phyloP scores from a whole-genome alignment of 139 green algal species.

The Coelastrella sp. region DNA sequence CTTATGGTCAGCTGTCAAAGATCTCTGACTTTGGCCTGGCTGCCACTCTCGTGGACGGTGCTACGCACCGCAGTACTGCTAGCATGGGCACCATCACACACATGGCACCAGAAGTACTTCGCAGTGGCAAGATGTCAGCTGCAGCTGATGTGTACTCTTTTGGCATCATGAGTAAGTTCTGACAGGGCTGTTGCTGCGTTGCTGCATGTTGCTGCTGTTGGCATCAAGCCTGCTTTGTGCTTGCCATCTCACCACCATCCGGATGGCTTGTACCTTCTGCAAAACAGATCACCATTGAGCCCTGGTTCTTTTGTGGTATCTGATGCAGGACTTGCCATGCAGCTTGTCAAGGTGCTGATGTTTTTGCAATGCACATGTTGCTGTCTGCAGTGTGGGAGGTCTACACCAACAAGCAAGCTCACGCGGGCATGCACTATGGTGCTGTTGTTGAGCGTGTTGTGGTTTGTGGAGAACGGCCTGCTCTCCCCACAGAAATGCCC shows the following conservation, averaged over 20 bases:
- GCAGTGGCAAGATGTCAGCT: not conserved
- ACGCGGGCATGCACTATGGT: constrained; percentile 14
- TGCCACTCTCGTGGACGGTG: constrained; percentile 6
- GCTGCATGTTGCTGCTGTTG: no score
- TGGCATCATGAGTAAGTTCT: constrained; percentile 32
- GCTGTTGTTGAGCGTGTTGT: constrained; percentile 32
- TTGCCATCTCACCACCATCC: no score
- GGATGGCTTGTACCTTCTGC: no score
- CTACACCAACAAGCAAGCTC: constrained; percentile 27
- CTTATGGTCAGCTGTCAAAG: constrained; percentile 33
- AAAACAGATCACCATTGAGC: no score
- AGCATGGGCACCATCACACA: constrained; percentile 48
- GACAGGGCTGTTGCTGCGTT: no score
- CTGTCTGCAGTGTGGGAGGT: constrained; percentile 29
- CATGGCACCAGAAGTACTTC: constrained; percentile 30
- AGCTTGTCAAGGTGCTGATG: no score
- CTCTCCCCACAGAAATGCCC: not conserved
- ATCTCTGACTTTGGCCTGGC: constrained; percentile 37
- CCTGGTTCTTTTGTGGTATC: no score
- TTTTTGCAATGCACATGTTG: no score
- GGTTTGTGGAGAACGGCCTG: constrained; percentile 14
- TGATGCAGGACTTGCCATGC: no score
- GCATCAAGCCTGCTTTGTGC: no score
- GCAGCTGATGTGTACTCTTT: constrained; percentile 34
- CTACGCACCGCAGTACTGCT: constrained; percentile 30